Evolutionary conservation across 805 yeast genomes (phyloP).

Genomic region (Candida taoyuanica): DNA sequence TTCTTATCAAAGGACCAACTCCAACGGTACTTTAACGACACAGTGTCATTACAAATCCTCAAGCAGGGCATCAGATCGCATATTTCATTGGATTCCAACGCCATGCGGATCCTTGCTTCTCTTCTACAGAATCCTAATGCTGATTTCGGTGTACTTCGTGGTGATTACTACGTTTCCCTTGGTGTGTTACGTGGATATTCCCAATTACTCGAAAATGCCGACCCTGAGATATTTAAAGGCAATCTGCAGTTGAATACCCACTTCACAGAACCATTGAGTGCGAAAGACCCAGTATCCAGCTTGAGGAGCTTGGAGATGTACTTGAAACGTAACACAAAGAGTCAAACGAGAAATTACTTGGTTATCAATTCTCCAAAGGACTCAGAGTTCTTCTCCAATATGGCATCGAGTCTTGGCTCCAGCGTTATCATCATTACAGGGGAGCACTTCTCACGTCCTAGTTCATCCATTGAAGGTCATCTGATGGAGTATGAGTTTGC

Average conservation of each 20-base stretch:
- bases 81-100: constrained; percentile 6
- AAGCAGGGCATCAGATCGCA: constrained; percentile 8
- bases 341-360: constrained; percentile 16
- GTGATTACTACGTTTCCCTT: constrained; percentile 18
- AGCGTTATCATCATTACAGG: constrained; percentile 21
- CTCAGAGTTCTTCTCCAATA: constrained; percentile 20
- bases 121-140: constrained; percentile 5
- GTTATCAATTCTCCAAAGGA: constrained; percentile 20
- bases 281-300: constrained; percentile 3
- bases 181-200: constrained; percentile 13
- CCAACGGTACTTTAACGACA: constrained; percentile 10
- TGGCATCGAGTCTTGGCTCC: constrained; percentile 17
- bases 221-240: constrained; percentile 11
- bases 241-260: constrained; percentile 10
- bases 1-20: constrained; percentile 17
- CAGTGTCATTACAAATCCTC: constrained; percentile 1
- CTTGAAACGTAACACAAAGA: constrained; percentile 8
- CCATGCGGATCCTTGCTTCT: constrained; percentile 5
- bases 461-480: constrained; percentile 16
- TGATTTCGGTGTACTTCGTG: constrained; percentile 24
- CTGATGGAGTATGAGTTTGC: constrained; percentile 9
- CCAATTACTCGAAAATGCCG: constrained; percentile 8
- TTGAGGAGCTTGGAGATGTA: constrained; percentile 10
- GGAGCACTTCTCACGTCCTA: constrained; percentile 12
- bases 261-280: constrained; percentile 14